Base-by-base conservation (phyloP, 805 yeast genomes). In the Cyberlindnera mrakii region DNA sequence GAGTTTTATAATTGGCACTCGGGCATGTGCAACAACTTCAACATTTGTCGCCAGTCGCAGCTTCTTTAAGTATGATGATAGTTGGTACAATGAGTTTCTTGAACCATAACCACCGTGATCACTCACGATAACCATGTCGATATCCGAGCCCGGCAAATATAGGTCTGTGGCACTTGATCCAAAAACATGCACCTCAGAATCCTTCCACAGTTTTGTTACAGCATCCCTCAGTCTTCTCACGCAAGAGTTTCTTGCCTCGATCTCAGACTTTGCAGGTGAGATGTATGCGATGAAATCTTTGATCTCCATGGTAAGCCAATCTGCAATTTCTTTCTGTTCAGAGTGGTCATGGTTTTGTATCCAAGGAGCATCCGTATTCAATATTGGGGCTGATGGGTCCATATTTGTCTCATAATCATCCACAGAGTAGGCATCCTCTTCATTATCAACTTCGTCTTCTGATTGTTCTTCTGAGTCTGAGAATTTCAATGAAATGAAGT, bases 81-180 rank as follows among this genome's bases (percentile, higher is more conserved):
- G 67, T 53, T 80, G 81, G 59, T 82, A 89, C 37, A 91, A 64
- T 19, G 77, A 67, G n/a, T 78, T 71, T 57, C 86, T 75, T 45
- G 73, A 75, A 53, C 77, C 88, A 41, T 68, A 68, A 52, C 76
- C 75, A 3, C 82, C 80, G 13, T 67, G 64, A 15, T 71, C 64
- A 18, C 95, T 83, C 4, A 82, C 69, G 19, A 91, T 76, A 36
- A 90, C 97, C 80, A 93, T 82, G 63, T 91, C 99, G 29, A 91
- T 88, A 70, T 91, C 99, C 0, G 96, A 87, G 2, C 96, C 96
- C 0, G 98, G 98, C 15, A 91, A 69, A 58, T 89, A 91, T 47
- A 91, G 67, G 58, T 90, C 96, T 0, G 97, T 90, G 0, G 98
- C 96, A 61, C 78, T 85, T 0, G 97, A 90, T 0, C 99, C 99